Conservation (phyloP, 192 early-diverging fungal genomes). For the Coemansia sp. region DNA sequence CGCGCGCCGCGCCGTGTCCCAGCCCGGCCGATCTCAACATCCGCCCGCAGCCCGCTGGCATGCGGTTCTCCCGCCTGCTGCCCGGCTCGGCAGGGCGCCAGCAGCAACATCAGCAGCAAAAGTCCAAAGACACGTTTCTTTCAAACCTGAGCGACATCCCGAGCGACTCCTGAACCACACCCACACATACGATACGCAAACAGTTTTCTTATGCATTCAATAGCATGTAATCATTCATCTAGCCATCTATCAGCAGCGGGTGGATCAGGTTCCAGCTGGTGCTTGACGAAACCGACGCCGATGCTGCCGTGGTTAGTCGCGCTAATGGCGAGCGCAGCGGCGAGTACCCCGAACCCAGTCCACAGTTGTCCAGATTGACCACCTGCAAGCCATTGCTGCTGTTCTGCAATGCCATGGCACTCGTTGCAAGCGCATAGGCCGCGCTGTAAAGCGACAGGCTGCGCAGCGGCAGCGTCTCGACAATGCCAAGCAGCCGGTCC, state of each 20-base stretch:
- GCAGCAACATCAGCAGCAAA: too few relatives aligned
- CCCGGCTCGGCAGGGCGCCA: slow-evolving; percentile 11
- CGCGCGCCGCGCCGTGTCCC: slow-evolving; percentile 13
- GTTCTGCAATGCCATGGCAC: not conserved
- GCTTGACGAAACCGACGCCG: not conserved
- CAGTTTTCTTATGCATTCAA: not conserved
- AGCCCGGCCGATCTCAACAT: not conserved
- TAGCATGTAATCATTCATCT: not conserved
- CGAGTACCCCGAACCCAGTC: not conserved
- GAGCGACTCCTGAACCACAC: not conserved
- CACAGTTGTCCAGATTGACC: slow-evolving; percentile 8
- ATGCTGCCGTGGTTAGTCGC: not conserved
- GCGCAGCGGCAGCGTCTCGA: not conserved
- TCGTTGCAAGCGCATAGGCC: slow-evolving; percentile 25
- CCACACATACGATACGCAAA: too few relatives aligned
- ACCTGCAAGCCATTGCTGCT: slow-evolving; percentile 1
- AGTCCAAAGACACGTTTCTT: not conserved
- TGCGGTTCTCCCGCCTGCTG: slow-evolving; percentile 18
- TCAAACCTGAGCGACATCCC: slow-evolving; percentile 6
- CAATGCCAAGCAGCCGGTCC: not conserved
- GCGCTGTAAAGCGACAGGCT: slow-evolving; percentile 17
- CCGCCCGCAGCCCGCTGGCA: not conserved
- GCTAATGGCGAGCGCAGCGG: slow-evolving; percentile 6
- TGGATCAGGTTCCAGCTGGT: slow-evolving; percentile 22
- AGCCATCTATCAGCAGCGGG: slow-evolving; percentile 7